Evolutionary conservation across 169 alveolate genomes (phyloP), one percentile per base, ranked within the genome.

Genomic region (Fabrea salina): DNA sequence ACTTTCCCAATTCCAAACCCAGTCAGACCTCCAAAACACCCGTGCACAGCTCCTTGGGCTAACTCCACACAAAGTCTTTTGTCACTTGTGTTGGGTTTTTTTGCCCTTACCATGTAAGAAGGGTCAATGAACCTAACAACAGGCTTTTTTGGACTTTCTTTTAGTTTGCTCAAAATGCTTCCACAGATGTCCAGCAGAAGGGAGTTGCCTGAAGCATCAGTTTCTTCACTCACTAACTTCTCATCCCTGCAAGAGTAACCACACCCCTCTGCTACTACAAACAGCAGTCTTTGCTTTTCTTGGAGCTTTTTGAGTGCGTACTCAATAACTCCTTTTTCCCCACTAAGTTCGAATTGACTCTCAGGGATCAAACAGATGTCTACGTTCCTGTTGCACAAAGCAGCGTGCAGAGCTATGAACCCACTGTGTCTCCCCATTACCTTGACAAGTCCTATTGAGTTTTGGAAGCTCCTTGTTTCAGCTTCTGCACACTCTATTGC

Each of bases 261-360:
- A 40, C 95, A 94, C 41, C 98, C 98, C 77, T 94, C 98, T 4
- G 96, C 95, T 6, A 94, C 96, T 3, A 94, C 98, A 40, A 94
- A 83, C 33, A 89, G 92, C 39, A 92, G 83, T 67, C 53, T 44
- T 8, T 44, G 22, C 16, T 44, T 44, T 44, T 44, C 22, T 13
- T 44, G 8, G 16, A 44, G 53, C 16, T 44, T 44, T 44, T 44
- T 44, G 53, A 16, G 22, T 11, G 16, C 16, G 16, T 44, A 44
- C 16, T 44, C 53, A 11, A 44, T 11, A 16, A 44, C 64, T 89
- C 84, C 54, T 83, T 84, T 49, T 88, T 8, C 22, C 8, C 53
- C 53, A 44, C 16, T 8, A 11, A 44, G 16, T 44, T 44, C 53
- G 16, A 44, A 44, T 44, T 92, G 91, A 37, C 83, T 61, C 76